Evolutionary conservation across 2,329 filamentous ascomycete species (phyloP).

Genomic region (Myrmaecium sp.): DNA sequence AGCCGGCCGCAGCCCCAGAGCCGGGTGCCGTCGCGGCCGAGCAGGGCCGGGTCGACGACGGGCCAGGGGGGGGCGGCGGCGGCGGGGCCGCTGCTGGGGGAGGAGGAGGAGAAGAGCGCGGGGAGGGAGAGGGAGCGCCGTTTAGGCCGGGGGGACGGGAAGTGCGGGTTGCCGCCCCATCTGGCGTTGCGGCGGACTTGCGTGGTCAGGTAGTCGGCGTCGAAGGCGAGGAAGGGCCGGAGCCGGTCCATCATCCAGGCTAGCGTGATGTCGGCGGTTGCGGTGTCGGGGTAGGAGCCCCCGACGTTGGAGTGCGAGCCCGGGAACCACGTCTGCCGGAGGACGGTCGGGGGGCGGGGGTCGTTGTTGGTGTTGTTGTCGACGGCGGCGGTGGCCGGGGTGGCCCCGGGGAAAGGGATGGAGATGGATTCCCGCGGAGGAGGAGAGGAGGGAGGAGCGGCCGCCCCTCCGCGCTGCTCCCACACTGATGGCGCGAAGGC

Average conservation of each 20-base stretch:
- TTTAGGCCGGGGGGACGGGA: neutral
- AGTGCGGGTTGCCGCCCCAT: constrained; percentile 2
- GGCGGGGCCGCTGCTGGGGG: neutral
- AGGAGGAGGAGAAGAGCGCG: neutral
- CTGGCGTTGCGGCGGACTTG: constrained; percentile 9
- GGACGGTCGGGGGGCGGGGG: constrained; percentile 4
- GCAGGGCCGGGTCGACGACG: constrained; percentile 1
- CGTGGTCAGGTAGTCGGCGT: constrained; percentile 29
- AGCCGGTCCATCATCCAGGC: constrained; percentile 42
- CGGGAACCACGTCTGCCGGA: constrained; percentile 31
- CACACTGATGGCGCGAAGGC: constrained; percentile 40
- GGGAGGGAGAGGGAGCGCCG: neutral
- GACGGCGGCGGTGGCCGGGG: too few relatives aligned
- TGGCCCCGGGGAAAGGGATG: too few relatives aligned
- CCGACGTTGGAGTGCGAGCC: constrained; percentile 33
- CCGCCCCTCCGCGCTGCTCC: constrained; percentile 23
- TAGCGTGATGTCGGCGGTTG: constrained; percentile 34
- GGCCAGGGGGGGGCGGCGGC: neutral
- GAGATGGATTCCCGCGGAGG: too few relatives aligned
- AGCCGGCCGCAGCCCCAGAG: constrained; percentile 7
- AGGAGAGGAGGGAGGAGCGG: too few relatives aligned
- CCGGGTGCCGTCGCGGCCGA: neutral
- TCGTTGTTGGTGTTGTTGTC: neutral
- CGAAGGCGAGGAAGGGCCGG: constrained; percentile 29
- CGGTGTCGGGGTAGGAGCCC: constrained; percentile 28